These are phyloP conservation scores for Venturia effusa DNA, from an alignment of 2,329 filamentous ascomycete species.

Conservation along the genomic window DNA sequence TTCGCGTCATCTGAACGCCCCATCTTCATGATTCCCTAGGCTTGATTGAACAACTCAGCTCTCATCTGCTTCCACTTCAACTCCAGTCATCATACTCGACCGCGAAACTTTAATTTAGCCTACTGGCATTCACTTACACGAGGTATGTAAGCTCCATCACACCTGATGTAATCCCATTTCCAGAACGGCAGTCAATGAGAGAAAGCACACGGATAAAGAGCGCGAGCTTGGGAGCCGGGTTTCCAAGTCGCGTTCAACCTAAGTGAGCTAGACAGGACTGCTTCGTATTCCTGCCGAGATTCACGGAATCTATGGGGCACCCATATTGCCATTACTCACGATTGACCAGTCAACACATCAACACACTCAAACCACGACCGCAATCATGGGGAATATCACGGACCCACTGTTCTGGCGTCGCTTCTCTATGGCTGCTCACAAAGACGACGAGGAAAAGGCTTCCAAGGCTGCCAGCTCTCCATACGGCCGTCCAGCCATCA, in stretches of 20 bases:
- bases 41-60: neutral
- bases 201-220: neutral
- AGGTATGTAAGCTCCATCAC: neutral
- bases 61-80: neutral
- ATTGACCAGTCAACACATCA: neutral
- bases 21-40: neutral
- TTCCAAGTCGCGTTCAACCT: neutral
- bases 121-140: neutral
- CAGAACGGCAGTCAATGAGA: neutral
- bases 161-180: neutral
- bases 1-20: neutral
- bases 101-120: neutral
- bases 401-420: slow-evolving; percentile 51
- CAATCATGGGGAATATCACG: slow-evolving; percentile 24
- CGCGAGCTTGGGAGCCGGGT: neutral
- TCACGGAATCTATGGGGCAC: no score
- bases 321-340: neutral
- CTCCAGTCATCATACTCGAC: neutral
- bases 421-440: slow-evolving; percentile 47
- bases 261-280: neutral
- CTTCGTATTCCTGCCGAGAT: neutral
- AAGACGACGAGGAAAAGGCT: slow-evolving; percentile 35
- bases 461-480: neutral
- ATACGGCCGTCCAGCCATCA: slow-evolving; percentile 16
- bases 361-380: neutral